These are phyloP conservation scores for Poronia punctata DNA, from an alignment of 495 filamentous ascomycete species.

Conservation along the genomic window DNA sequence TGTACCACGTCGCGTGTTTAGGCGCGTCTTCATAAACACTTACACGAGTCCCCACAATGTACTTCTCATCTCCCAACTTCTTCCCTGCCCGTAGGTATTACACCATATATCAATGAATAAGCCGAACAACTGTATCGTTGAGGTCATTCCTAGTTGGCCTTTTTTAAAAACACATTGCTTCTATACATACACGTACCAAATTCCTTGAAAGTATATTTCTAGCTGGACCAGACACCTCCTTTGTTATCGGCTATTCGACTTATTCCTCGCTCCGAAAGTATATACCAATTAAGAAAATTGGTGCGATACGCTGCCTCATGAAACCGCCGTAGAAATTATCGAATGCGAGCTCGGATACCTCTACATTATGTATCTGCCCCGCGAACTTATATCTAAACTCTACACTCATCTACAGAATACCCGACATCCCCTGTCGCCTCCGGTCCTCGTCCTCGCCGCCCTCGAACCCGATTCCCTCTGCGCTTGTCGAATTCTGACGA, in stretches of 20 bases:
- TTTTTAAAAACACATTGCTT: no score
- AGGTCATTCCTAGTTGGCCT: no score
- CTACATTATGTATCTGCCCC: slow-evolving; percentile 85
- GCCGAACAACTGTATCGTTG: no score
- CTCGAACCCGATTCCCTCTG: slow-evolving; percentile 94
- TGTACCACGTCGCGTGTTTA: slow-evolving; percentile 8
- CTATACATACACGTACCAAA: no score
- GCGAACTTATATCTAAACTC: slow-evolving; percentile 77
- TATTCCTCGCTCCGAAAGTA: no score
- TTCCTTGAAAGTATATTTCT: no score
- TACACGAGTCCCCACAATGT: slow-evolving; percentile 7
- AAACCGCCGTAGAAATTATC: slow-evolving; percentile 26
- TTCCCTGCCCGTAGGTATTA: not conserved
- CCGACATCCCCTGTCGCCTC: slow-evolving; percentile 75
- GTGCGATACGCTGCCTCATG: slow-evolving; percentile 17
- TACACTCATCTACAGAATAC: slow-evolving; percentile 79
- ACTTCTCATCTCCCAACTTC: slow-evolving; percentile 1
- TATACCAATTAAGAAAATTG: no score
- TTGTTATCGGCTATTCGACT: no score
- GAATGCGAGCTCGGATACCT: slow-evolving; percentile 26
- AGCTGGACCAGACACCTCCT: no score
- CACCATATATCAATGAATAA: not conserved
- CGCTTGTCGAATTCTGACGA: slow-evolving; percentile 87
- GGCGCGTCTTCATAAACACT: slow-evolving; percentile 16
- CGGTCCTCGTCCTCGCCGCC: slow-evolving; percentile 86